Base-by-base conservation (phyloP, 2,329 filamentous ascomycete species). In the Fusarium coicis region DNA sequence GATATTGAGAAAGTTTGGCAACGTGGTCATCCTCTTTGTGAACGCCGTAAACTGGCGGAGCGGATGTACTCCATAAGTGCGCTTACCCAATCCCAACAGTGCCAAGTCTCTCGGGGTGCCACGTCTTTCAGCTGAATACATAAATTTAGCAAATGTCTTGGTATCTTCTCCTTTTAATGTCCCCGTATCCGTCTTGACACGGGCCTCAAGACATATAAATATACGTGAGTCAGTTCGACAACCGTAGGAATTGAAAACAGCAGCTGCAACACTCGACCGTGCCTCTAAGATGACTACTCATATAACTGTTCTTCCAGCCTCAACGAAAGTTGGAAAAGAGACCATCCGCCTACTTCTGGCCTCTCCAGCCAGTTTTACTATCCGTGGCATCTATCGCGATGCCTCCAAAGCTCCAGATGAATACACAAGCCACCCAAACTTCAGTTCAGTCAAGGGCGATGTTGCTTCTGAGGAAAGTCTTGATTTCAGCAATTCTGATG, bases 251-350 rank as follows among this genome's bases (percentile, higher is more conserved):
- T 42, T 21, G 14, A 8, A 18, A 21, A 10, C 26, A 42, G 21
- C 49, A 42, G 36, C 10, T 10, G 14, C 7, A 40, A 10, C 34
- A 18, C 11, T 7, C 10, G 18, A n/a, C 16, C n/a, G 4, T 7
- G 15, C 3, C 54, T 36, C 43, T 58, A 70, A 26, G 23, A 80
- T 80, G 79, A n/a, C 72, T 30, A 32, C 43, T 15, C 74, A 76
- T 34, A 76, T 82, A 47, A 78, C 77, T 18, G 62, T 82, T 18
- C 37, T 82, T 2, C 80, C 80, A 7, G 80, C 80, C 8, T 81
- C 80, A 8, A 78, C 79, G 15, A 72, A 74, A 19, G 73, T 76
- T 4, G 80, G 80, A 18, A 72, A 58, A 28, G 75, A 75, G 19
- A 72, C 79, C 1, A 78, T 81, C 19, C 73, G 74, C 6, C 37